Percentiles rank a stretch among this genome's conserved stretches.
Evolutionary conservation across 345 rosid species (phyloP).

Genomic region (Conringia planisiliqua): DNA sequence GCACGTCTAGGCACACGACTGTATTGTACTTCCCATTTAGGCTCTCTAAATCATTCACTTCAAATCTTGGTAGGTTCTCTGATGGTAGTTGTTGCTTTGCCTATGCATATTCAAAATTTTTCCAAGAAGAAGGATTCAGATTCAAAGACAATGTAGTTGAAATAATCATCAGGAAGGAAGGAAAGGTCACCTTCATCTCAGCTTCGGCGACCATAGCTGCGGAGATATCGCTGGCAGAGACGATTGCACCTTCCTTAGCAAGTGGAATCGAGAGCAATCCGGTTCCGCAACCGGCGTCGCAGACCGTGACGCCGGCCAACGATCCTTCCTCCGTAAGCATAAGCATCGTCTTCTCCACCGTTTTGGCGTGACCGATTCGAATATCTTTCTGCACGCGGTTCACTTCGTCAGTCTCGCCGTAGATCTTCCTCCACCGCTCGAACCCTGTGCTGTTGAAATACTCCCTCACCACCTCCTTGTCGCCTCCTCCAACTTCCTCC

Average conservation of each 20-base stretch:
- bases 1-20: constrained; percentile 82
- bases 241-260: constrained; percentile 83
- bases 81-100: constrained; percentile 59
- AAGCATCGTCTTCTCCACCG: constrained; percentile 69
- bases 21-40: constrained; percentile 71
- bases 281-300: constrained; percentile 95
- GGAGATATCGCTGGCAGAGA: constrained; percentile 84
- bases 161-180: neutral
- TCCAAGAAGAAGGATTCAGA: neutral
- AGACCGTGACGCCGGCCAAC: constrained; percentile 68
- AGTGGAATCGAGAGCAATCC: constrained; percentile 75
- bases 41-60: constrained; percentile 86
- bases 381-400: constrained; percentile 81
- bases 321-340: constrained; percentile 79
- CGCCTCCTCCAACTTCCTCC: constrained; percentile 89
- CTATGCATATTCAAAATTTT: constrained; percentile 33
- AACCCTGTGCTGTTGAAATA: constrained; percentile 87
- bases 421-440: constrained; percentile 93
- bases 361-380: constrained; percentile 76
- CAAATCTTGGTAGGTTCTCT: constrained; percentile 56
- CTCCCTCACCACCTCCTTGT: constrained; percentile 88
- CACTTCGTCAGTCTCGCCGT: constrained; percentile 86
- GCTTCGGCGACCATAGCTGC: constrained; percentile 97
- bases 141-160: neutral
- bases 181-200: constrained; percentile 53